Conservation (phyloP, 2,329 filamentous ascomycete species). For the Stachybotrys elegans region DNA sequence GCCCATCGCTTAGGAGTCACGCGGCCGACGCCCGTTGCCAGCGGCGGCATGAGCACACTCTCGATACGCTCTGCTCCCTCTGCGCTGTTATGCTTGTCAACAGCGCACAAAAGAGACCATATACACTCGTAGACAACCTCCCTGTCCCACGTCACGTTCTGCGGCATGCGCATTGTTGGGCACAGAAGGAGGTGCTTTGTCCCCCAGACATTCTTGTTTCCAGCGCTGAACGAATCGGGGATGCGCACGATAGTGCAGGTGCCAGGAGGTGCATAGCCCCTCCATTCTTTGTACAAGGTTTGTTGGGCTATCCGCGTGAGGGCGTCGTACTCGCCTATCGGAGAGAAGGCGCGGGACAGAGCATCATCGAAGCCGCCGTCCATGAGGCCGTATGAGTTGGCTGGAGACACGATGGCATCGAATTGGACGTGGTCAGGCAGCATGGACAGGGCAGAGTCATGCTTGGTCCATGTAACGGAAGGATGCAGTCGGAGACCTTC, state of each 20-base stretch:
- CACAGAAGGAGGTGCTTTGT: slow-evolving; percentile 42
- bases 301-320: slow-evolving; percentile 40
- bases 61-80: slow-evolving; percentile 21
- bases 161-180: slow-evolving; percentile 47
- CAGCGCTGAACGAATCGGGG: slow-evolving; percentile 26
- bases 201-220: slow-evolving; percentile 32
- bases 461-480: slow-evolving; percentile 26
- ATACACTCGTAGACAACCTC: slow-evolving; percentile 50
- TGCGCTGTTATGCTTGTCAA: slow-evolving; percentile 41
- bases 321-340: slow-evolving; percentile 37
- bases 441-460: slow-evolving; percentile 31
- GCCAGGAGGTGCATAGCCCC: slow-evolving; percentile 46
- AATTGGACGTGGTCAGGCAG: slow-evolving; percentile 31
- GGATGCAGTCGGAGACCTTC: slow-evolving; percentile 22
- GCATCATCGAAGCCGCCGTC: slow-evolving; percentile 52
- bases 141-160: slow-evolving; percentile 39
- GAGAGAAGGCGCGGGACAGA: slow-evolving; percentile 43
- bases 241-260: slow-evolving; percentile 43
- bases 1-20: slow-evolving; percentile 45
- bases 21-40: slow-evolving; percentile 42
- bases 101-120: slow-evolving; percentile 43
- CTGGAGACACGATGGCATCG: slow-evolving; percentile 47
- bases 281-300: slow-evolving; percentile 38
- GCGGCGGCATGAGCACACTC: slow-evolving; percentile 44
- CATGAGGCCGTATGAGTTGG: slow-evolving; percentile 48